A percentile compares a stretch with the other conserved stretches of the same genome.
phyloP scores from a whole-genome alignment of 2,329 filamentous ascomycete genomes.

The Diplocarpon rosae region DNA sequence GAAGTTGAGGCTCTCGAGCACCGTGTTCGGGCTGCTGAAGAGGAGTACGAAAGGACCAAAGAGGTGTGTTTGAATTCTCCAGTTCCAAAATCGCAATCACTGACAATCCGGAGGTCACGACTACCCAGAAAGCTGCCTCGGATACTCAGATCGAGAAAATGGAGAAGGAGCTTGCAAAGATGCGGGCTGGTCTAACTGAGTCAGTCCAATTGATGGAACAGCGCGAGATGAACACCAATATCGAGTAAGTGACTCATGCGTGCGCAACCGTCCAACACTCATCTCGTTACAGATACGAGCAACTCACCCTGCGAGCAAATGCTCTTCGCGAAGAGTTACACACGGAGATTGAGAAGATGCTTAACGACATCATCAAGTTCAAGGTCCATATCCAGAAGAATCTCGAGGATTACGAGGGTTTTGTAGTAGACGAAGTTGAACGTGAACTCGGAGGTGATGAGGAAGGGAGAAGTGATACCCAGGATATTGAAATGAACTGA shows the following conservation, averaged over 20 bases:
- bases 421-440: conserved; percentile 89
- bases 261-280: conserved; percentile 5
- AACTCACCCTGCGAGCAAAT: conserved; percentile 74
- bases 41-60: conserved; percentile 89
- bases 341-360: conserved; percentile 87
- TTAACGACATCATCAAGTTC: conserved; percentile 97
- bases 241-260: conserved; percentile 53
- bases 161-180: conserved; percentile 94
- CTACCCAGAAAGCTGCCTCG: conserved; percentile 74
- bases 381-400: conserved; percentile 93
- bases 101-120: conserved; percentile 40
- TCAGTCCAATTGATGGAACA: conserved; percentile 88
- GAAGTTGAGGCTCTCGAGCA: conserved; percentile 91
- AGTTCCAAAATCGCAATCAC: neutral
- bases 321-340: conserved; percentile 92
- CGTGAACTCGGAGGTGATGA: conserved; percentile 59
- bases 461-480: conserved; percentile 43
- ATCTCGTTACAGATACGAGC: conserved; percentile 59
- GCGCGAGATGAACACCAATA: conserved; percentile 89
- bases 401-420: conserved; percentile 87
- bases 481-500: conserved; percentile 33
- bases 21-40: conserved; percentile 74
- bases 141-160: conserved; percentile 97
- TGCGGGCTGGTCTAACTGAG: conserved; percentile 74
- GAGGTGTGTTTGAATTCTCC: conserved; percentile 39